A percentile compares a stretch with the other conserved stretches of the same genome.
Conservation (phyloP, 805 yeast species). For the Grigorovia yakushimaensis region DNA sequence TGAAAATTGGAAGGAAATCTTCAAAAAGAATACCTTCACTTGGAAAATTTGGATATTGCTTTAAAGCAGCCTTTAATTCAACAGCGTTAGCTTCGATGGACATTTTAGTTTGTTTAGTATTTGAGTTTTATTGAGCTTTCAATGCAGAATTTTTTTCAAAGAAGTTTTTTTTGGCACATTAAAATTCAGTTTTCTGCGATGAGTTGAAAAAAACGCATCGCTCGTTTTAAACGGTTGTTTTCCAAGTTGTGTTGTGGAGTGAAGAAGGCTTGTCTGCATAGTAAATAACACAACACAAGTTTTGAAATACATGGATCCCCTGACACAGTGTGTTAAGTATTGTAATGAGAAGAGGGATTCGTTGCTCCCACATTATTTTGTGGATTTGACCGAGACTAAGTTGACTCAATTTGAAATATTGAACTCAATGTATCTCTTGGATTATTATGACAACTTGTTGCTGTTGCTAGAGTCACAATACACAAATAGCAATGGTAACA, state of each 20-base stretch:
- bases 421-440: slow-evolving; percentile 23
- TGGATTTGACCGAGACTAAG: slow-evolving; percentile 15
- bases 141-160: background rate
- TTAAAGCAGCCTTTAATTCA: slow-evolving; percentile 44
- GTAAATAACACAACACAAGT: background rate
- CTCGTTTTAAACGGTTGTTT: background rate
- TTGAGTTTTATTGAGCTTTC: no score
- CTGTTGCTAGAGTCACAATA: slow-evolving; percentile 26
- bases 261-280: background rate
- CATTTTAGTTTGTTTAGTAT: slow-evolving; percentile 12
- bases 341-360: background rate
- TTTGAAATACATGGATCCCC: background rate
- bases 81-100: slow-evolving; percentile 28
- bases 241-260: background rate
- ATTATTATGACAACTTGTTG: slow-evolving; percentile 31
- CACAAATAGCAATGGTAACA: background rate
- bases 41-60: slow-evolving; percentile 92
- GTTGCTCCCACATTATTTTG: slow-evolving; percentile 17
- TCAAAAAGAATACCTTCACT: slow-evolving; percentile 86
- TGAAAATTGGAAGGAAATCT: slow-evolving; percentile 92
- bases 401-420: slow-evolving; percentile 20
- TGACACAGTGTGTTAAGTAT: background rate
- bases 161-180: background rate
- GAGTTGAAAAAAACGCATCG: background rate
- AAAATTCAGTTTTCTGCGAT: slow-evolving; percentile 1